These are phyloP conservation scores for Stachybotrys chlorohalonatus DNA, from an alignment of 2,329 filamentous ascomycete species.

Conservation along the genomic window DNA sequence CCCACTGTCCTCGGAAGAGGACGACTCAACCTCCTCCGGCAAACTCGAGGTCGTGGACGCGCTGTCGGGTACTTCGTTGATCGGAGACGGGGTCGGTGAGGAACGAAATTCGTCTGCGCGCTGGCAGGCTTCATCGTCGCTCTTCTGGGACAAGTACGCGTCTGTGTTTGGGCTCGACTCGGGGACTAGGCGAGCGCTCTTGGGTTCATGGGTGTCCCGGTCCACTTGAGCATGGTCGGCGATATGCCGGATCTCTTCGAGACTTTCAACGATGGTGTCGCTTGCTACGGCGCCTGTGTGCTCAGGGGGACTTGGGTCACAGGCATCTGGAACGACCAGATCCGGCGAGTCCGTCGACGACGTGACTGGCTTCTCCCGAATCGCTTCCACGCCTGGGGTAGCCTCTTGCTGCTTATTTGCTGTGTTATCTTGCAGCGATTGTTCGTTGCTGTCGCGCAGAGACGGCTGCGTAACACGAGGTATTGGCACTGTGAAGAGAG, in stretches of 20 bases:
- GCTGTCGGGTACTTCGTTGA: neutral
- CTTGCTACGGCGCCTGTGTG: no score
- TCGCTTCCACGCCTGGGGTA: no score
- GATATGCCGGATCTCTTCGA: no score
- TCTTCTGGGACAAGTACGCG: neutral
- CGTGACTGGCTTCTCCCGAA: no score
- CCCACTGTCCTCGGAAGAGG: neutral
- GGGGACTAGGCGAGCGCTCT: neutral
- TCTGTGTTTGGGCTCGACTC: neutral
- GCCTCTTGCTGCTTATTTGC: no score
- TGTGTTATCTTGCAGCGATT: no score
- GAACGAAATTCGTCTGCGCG: neutral
- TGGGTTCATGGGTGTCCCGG: neutral
- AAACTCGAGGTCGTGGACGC: neutral
- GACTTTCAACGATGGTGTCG: no score
- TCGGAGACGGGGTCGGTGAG: neutral
- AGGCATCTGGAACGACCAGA: no score
- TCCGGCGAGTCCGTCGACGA: no score
- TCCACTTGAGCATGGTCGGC: no score
- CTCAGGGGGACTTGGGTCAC: no score
- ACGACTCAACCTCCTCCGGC: neutral
- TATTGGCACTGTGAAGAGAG: conserved; percentile 10
- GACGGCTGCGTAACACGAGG: neutral
- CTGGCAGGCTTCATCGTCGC: neutral
- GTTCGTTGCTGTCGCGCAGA: no score